These are phyloP conservation scores for Macrophomina phaseolina DNA, from an alignment of 2,329 filamentous ascomycete genomes.

Conservation along the genomic window DNA sequence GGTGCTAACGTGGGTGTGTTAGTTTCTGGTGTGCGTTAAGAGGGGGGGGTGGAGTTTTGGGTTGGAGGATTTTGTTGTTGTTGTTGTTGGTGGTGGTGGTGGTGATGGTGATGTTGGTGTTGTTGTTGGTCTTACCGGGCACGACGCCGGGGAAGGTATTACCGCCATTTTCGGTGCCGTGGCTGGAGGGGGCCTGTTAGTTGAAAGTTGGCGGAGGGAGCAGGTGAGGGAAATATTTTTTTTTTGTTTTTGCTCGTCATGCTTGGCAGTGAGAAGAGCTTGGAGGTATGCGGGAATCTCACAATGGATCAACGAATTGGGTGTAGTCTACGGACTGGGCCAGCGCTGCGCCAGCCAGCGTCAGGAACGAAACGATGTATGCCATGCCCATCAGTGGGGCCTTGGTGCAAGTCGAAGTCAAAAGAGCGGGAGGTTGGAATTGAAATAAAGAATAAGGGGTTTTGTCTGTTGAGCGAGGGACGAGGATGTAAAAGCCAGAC, in stretches of 20 bases:
- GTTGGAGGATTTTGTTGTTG: not conserved
- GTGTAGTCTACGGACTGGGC: conserved; percentile 32
- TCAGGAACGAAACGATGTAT: not conserved
- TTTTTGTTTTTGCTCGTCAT: no score
- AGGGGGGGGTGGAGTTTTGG: not conserved
- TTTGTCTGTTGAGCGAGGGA: no score
- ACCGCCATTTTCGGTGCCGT: conserved; percentile 40
- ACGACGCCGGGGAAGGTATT: conserved; percentile 46
- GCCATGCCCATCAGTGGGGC: not conserved
- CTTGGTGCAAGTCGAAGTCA: not conserved
- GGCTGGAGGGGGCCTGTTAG: conserved; percentile 26
- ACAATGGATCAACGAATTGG: conserved; percentile 46
- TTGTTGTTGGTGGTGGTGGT: not conserved
- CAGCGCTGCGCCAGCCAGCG: not conserved
- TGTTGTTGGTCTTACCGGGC: conserved; percentile 32
- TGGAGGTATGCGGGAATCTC: conserved; percentile 20
- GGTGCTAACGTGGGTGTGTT: conserved; percentile 33
- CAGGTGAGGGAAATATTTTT: not conserved
- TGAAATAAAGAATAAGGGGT: no score
- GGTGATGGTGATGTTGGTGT: not conserved
- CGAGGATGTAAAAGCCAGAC: not conserved
- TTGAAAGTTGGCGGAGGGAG: no score
- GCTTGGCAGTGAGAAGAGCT: no score
- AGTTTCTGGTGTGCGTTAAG: not conserved
- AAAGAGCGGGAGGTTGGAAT: not conserved